A percentile compares a stretch with the other conserved stretches of the same genome.
Conservation (phyloP, 2,329 filamentous ascomycete species). For the Stachybotrys chlorohalonatus region DNA sequence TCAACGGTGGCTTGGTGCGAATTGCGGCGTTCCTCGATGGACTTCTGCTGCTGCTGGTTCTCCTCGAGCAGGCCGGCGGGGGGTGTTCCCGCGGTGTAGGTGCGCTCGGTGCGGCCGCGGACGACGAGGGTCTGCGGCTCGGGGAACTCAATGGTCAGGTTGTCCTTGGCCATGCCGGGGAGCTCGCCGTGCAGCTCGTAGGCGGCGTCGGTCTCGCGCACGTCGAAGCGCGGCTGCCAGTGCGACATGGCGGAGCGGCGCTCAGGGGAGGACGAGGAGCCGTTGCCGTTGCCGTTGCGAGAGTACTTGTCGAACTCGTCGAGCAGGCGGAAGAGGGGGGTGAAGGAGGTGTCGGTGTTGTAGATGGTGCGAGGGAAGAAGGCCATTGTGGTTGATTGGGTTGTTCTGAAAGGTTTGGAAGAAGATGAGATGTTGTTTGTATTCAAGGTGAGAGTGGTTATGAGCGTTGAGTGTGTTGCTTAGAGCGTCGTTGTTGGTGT, state of each 20-base stretch:
- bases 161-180: conserved; percentile 63
- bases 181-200: conserved; percentile 79
- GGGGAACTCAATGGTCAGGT: conserved; percentile 70
- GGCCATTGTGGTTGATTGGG: conserved; percentile 38
- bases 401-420: conserved; percentile 1
- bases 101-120: conserved; percentile 59
- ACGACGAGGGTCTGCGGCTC: conserved; percentile 66
- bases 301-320: conserved; percentile 54
- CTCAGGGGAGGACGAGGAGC: conserved; percentile 1
- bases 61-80: conserved; percentile 38
- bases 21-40: conserved; percentile 23
- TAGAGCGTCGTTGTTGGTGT: background rate
- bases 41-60: conserved; percentile 29
- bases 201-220: conserved; percentile 56
- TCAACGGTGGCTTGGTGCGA: conserved; percentile 56
- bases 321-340: conserved; percentile 54
- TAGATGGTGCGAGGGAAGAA: conserved; percentile 48
- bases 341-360: conserved; percentile 42
- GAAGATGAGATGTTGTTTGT: conserved; percentile 3
- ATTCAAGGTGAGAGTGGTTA: background rate
- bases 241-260: conserved; percentile 19
- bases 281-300: conserved; percentile 20
- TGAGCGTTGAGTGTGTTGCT: background rate
- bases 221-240: conserved; percentile 71
- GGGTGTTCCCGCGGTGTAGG: conserved; percentile 46